A percentile compares a stretch with the other conserved stretches of the same genome.
phyloP scores from a whole-genome alignment of 805 yeast species.

The Wickerhamiella kurtzmanii region DNA sequence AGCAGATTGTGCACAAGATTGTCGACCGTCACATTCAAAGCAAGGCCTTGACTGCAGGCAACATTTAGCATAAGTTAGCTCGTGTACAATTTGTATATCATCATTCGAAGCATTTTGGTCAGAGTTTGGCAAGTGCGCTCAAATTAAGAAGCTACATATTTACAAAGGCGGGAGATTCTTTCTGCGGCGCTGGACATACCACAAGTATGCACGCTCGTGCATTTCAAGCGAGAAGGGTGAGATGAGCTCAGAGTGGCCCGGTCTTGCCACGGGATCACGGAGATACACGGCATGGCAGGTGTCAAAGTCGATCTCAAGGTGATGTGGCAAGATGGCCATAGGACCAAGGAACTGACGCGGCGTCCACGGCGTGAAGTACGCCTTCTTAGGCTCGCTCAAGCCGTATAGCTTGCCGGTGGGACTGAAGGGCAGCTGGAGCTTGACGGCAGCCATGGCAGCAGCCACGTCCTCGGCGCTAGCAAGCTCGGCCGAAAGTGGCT shows the following conservation, averaged over 20 bases:
- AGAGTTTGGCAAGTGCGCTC: no score
- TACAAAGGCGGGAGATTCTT: conserved; percentile 20
- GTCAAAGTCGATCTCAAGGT: conserved; percentile 74
- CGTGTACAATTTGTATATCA: no score
- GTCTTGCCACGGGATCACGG: conserved; percentile 94
- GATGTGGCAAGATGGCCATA: conserved; percentile 83
- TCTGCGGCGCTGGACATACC: conserved; percentile 37
- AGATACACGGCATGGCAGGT: conserved; percentile 95
- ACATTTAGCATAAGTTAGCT: no score
- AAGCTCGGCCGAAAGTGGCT: conserved; percentile 31
- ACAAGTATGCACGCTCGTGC: conserved; percentile 92
- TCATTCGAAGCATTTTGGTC: no score
- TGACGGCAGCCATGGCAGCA: conserved; percentile 29
- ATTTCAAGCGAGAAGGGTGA: conserved; percentile 71
- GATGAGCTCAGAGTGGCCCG: conserved; percentile 91
- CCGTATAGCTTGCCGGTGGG: conserved; percentile 55
- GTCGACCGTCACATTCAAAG: conserved; percentile 48
- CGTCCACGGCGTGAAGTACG: conserved; percentile 93
- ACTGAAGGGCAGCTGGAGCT: conserved; percentile 32
- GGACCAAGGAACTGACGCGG: conserved; percentile 90
- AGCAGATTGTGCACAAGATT: conserved; percentile 71
- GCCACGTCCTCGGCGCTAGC: conserved; percentile 30
- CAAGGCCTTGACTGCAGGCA: conserved; percentile 16
- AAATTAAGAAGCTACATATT: not conserved
- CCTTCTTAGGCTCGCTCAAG: conserved; percentile 57